Conservation (phyloP, 192 early-diverging fungal species). For the Coemansia sp. region DNA sequence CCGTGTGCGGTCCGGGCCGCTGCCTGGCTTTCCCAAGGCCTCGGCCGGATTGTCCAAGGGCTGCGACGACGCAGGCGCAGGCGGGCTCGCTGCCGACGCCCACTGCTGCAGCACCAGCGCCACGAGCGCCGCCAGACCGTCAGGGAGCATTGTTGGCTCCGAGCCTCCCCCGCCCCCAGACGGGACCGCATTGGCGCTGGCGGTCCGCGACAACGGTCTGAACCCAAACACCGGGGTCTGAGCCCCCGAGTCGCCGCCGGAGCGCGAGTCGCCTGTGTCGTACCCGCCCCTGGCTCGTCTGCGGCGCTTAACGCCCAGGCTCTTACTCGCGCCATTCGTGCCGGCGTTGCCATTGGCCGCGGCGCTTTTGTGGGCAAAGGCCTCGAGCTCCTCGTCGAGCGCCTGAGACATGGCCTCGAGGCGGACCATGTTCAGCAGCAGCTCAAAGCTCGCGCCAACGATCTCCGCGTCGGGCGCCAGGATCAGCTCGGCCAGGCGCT, state of each 20-base stretch:
- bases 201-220: constrained; percentile 11
- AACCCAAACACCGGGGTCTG: constrained; percentile 43
- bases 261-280: neutral
- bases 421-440: constrained; percentile 48
- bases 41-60: neutral
- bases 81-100: constrained; percentile 32
- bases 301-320: constrained; percentile 9
- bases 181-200: neutral
- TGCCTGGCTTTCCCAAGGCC: neutral
- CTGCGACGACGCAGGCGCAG: constrained; percentile 8
- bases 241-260: constrained; percentile 36
- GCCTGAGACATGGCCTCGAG: constrained; percentile 43
- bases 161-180: constrained; percentile 7
- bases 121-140: constrained; percentile 32
- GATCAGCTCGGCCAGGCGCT: constrained; percentile 30
- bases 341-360: neutral
- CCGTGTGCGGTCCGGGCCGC: neutral
- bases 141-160: constrained; percentile 43
- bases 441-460: constrained; percentile 37
- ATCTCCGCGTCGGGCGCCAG: constrained; percentile 42
- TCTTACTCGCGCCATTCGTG: neutral
- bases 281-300: neutral
- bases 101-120: constrained; percentile 51
- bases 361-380: constrained; percentile 6
- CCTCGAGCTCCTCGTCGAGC: constrained; percentile 45